These are phyloP conservation scores for Umbelopsis sp. DNA, from an alignment of 192 early-diverging fungal species.

Conservation along the genomic window DNA sequence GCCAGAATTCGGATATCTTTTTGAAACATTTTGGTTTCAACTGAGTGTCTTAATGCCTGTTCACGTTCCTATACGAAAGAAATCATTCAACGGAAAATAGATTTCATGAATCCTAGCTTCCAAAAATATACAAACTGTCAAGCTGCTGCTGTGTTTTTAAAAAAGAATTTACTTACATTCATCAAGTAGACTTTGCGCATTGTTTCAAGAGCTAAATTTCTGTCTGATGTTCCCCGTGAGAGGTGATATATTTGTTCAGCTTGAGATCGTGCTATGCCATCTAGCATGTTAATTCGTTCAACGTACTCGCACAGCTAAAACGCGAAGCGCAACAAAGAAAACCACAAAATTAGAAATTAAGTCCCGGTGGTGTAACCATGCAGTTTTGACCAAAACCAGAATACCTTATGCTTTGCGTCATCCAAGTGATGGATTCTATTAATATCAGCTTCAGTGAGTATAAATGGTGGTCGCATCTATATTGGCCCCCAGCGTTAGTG, in stretches of 20 bases:
- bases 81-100: background rate
- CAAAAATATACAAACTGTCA: background rate
- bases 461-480: constrained; percentile 3
- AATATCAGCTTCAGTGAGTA: constrained; percentile 11
- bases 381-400: background rate
- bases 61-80: constrained; percentile 35
- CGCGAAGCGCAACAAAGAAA: background rate
- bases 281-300: constrained; percentile 21
- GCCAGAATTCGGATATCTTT: constrained; percentile 34
- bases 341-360: constrained; percentile 12
- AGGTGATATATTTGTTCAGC: constrained; percentile 16
- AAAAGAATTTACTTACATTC: constrained; percentile 7
- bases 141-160: background rate
- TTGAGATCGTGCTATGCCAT: constrained; percentile 25
- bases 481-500: background rate
- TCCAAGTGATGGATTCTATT: constrained; percentile 17
- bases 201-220: constrained; percentile 16
- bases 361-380: constrained; percentile 4
- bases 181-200: constrained; percentile 28
- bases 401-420: constrained; percentile 29
- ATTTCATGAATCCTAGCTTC: background rate
- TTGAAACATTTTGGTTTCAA: constrained; percentile 33
- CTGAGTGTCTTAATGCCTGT: constrained; percentile 26
- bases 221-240: background rate
- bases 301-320: constrained; percentile 24